Conservation (phyloP, 257 asterid species). For the Solanum pinnatisectum region DNA sequence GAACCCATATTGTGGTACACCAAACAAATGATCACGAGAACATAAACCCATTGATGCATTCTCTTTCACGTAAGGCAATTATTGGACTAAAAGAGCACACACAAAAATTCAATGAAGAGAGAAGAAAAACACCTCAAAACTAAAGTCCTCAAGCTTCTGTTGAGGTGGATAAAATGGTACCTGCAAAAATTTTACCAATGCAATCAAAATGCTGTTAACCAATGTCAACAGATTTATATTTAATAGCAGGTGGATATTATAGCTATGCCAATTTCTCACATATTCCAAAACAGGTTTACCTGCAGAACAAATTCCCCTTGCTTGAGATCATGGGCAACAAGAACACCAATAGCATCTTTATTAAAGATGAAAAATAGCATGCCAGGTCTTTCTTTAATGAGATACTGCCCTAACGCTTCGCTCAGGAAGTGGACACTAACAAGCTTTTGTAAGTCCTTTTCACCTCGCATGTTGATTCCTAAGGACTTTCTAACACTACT, state of each 20-base stretch:
- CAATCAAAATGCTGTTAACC: neutral
- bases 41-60: neutral
- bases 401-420: constrained; percentile 66
- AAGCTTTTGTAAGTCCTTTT: constrained; percentile 74
- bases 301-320: constrained; percentile 96
- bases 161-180: constrained; percentile 97
- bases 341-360: constrained; percentile 77
- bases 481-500: constrained; percentile 67
- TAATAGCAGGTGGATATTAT: neutral
- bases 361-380: constrained; percentile 88
- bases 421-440: constrained; percentile 82
- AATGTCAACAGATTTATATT: neutral
- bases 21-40: neutral
- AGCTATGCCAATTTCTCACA: neutral
- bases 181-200: constrained; percentile 24
- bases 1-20: neutral
- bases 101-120: neutral
- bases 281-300: constrained; percentile 25
- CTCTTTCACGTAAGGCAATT: neutral
- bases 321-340: constrained; percentile 86
- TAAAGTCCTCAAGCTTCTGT: constrained; percentile 74
- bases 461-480: constrained; percentile 71
- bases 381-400: constrained; percentile 82
- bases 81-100: neutral
- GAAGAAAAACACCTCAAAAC: constrained; percentile 36